These are phyloP conservation scores for Lupinus albus DNA, from an alignment of 306 rosid species.

Conservation along the genomic window DNA sequence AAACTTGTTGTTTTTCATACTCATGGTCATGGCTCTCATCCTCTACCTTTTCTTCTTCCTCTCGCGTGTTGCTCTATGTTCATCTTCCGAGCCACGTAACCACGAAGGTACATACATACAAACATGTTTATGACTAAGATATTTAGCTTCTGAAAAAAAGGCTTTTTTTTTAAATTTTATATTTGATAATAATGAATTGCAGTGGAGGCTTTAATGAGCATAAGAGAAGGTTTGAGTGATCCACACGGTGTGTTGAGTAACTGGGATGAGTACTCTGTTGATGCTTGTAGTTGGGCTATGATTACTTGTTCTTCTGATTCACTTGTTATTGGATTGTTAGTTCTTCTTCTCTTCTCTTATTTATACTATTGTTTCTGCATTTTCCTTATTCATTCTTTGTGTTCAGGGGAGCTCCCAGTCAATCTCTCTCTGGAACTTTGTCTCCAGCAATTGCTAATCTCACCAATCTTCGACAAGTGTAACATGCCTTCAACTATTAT, in stretches of 20 bases:
- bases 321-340: constrained; percentile 79
- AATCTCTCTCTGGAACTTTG: constrained; percentile 82
- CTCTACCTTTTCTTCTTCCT: constrained; percentile 37
- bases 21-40: constrained; percentile 58
- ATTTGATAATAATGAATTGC: constrained; percentile 17
- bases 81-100: constrained; percentile 82
- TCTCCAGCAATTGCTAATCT: constrained; percentile 73
- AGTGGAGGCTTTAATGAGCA: constrained; percentile 79
- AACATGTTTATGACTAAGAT: background rate
- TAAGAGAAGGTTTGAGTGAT: constrained; percentile 60
- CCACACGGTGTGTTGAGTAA: constrained; percentile 77
- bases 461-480: constrained; percentile 93
- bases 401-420: constrained; percentile 93
- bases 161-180: background rate
- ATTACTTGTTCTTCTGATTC: constrained; percentile 82
- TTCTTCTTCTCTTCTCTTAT: constrained; percentile 11
- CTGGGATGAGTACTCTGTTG: constrained; percentile 94
- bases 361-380: background rate
- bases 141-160: background rate
- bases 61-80: constrained; percentile 41
- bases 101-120: constrained; percentile 96
- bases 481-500: constrained; percentile 22
- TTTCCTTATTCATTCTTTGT: background rate
- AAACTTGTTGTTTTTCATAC: constrained; percentile 11
- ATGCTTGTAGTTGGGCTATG: constrained; percentile 97